phyloP scores from a whole-genome alignment of 805 yeast species.

The Zygoascus tannicola region DNA sequence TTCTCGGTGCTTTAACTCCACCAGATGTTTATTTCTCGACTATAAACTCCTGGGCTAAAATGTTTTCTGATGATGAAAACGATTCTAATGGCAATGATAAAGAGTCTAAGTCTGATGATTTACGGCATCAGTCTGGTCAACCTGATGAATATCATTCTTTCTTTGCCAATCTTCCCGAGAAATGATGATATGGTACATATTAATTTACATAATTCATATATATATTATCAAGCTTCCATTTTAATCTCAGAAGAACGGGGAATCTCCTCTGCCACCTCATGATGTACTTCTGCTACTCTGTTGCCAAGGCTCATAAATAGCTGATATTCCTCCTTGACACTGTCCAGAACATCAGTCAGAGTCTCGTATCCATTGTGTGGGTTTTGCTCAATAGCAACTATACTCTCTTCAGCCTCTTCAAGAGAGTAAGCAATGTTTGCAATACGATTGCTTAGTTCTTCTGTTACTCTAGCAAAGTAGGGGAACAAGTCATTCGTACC shows the following conservation, averaged over 20 bases:
- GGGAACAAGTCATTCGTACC: slow-evolving; percentile 35
- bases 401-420: slow-evolving; percentile 27
- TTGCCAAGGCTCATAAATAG: slow-evolving; percentile 67
- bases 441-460: slow-evolving; percentile 36
- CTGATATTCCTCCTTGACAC: slow-evolving; percentile 47
- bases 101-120: not conserved
- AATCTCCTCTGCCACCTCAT: slow-evolving; percentile 28
- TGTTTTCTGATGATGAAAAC: not conserved
- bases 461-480: slow-evolving; percentile 41
- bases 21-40: slow-evolving; percentile 50
- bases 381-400: slow-evolving; percentile 24
- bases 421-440: slow-evolving; percentile 24
- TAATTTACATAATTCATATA: not conserved
- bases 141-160: not conserved
- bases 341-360: slow-evolving; percentile 20
- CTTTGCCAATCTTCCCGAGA: not conserved
- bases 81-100: not conserved
- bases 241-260: slow-evolving; percentile 9
- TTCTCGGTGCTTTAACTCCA: slow-evolving; percentile 69
- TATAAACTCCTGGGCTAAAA: not conserved
- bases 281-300: slow-evolving; percentile 62
- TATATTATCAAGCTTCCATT: not conserved
- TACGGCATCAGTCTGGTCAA: not conserved
- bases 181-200: not conserved
- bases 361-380: slow-evolving; percentile 13